Percentiles rank a stretch among this genome's conserved stretches.
These are phyloP conservation scores for Pterocarpus macrocarpus DNA, from an alignment of 306 rosid genomes.

Conservation along the genomic window DNA sequence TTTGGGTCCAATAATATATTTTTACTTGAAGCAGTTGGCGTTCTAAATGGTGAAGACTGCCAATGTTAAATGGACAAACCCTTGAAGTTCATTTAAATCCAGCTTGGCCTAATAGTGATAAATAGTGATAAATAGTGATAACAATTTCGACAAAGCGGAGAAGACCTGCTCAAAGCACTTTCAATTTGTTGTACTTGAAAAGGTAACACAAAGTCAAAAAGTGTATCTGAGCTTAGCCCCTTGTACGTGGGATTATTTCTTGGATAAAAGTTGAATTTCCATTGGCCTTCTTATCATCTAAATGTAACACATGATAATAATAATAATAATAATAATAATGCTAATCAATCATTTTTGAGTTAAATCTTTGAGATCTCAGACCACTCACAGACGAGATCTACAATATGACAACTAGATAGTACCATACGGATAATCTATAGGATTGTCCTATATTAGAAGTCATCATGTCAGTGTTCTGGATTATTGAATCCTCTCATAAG, in stretches of 20 bases:
- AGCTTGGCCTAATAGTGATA: not conserved
- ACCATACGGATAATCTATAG: constrained; percentile 14
- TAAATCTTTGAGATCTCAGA: not conserved
- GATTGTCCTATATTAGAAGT: constrained; percentile 10
- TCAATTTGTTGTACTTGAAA: not conserved
- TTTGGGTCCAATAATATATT: too few relatives aligned
- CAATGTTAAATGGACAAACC: not conserved
- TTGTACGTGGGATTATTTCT: not conserved
- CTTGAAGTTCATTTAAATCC: too few relatives aligned
- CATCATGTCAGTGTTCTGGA: not conserved
- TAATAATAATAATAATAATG: too few relatives aligned
- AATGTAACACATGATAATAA: not conserved
- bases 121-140: not conserved
- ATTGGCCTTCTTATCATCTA: too few relatives aligned
- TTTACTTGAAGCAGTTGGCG: too few relatives aligned
- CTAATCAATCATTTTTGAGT: not conserved
- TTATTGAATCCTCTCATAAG: not conserved
- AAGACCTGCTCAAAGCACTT: not conserved
- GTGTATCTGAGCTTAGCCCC: not conserved
- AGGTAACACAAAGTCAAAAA: constrained; percentile 31
- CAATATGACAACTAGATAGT: constrained; percentile 1
- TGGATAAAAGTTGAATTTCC: not conserved
- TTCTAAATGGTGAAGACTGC: not conserved
- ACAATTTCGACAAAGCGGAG: not conserved
- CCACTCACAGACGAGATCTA: not conserved